phyloP scores from a whole-genome alignment of 352 stramenopile genomes.

The Ophiocytium majus region DNA sequence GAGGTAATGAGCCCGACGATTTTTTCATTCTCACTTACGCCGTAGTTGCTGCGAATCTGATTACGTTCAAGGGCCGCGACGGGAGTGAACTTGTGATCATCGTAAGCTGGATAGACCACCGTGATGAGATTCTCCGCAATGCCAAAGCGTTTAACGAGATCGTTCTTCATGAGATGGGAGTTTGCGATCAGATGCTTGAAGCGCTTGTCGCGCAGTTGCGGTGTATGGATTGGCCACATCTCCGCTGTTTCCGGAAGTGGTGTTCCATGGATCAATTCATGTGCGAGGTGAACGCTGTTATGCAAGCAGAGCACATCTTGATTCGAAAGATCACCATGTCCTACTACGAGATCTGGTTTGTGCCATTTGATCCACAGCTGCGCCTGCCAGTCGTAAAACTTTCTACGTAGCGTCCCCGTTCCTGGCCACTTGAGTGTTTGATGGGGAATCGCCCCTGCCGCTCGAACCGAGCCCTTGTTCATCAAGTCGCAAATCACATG shows the following conservation, averaged over 20 bases:
- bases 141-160: background rate
- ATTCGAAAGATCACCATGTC: background rate
- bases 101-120: background rate
- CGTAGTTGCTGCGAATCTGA: too few relatives aligned
- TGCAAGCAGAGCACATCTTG: background rate
- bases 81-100: too few relatives aligned
- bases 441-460: background rate
- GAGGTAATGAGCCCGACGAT: background rate
- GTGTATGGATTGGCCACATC: background rate
- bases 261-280: background rate
- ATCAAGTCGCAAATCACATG: background rate
- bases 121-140: background rate
- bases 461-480: background rate
- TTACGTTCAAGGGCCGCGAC: too few relatives aligned
- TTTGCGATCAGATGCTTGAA: constrained; percentile 2
- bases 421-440: background rate
- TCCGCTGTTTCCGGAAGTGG: background rate
- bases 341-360: background rate
- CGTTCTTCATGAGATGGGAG: constrained; percentile 2
- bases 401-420: background rate
- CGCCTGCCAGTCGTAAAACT: background rate
- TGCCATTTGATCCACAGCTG: background rate
- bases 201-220: background rate
- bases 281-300: background rate
- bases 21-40: too few relatives aligned